Conservation (phyloP, 192 early-diverging fungal species). For the Backusella tarrabulga region DNA sequence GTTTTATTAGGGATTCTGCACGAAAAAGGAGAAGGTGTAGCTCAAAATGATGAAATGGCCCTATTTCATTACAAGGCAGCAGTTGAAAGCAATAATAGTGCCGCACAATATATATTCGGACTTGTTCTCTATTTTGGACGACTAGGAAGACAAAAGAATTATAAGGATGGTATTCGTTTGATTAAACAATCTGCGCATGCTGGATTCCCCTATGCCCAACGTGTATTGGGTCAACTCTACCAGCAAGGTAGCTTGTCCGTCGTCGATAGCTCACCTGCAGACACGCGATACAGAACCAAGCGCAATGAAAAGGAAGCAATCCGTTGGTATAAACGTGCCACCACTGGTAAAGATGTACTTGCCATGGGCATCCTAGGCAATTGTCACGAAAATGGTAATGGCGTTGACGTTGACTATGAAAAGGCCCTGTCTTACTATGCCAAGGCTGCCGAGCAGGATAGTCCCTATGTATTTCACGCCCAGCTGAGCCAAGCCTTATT, state of each 20-base stretch:
- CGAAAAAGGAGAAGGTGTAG: constrained; percentile 29
- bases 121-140: constrained; percentile 28
- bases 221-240: constrained; percentile 33
- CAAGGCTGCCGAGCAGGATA: constrained; percentile 29
- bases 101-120: constrained; percentile 34
- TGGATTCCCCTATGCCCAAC: constrained; percentile 31
- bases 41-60: constrained; percentile 21
- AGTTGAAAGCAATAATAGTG: constrained; percentile 18
- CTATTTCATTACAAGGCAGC: constrained; percentile 30
- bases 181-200: constrained; percentile 16
- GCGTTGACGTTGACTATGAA: constrained; percentile 25
- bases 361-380: constrained; percentile 33
- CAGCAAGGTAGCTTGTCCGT: constrained; percentile 8
- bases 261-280: background rate
- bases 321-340: constrained; percentile 39
- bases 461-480: constrained; percentile 18
- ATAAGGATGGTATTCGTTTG: constrained; percentile 16
- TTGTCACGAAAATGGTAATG: constrained; percentile 38
- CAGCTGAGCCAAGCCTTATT: constrained; percentile 27
- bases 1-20: constrained; percentile 34
- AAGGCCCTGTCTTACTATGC: constrained; percentile 32
- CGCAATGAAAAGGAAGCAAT: constrained; percentile 31
- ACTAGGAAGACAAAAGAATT: constrained; percentile 21
- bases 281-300: background rate
- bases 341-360: constrained; percentile 24